These are phyloP conservation scores for Suillus paluster DNA, from an alignment of 768 basidiomycete species.

Conservation along the genomic window DNA sequence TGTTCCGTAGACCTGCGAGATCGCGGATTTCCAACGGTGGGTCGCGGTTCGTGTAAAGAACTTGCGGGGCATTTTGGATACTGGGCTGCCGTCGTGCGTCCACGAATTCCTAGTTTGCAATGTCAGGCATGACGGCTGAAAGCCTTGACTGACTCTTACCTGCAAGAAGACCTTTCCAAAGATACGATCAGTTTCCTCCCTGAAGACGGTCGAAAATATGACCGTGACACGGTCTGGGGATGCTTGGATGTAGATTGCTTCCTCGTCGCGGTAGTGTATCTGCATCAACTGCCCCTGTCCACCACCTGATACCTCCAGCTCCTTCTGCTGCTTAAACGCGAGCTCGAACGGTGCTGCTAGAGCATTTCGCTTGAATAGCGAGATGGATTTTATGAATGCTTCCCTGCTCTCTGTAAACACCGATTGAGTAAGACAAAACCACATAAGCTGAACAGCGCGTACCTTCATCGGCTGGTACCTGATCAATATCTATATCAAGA, in stretches of 20 bases:
- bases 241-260: slow-evolving; percentile 95
- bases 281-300: slow-evolving; percentile 85
- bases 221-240: slow-evolving; percentile 95
- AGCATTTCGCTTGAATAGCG: slow-evolving; percentile 90
- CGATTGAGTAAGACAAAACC: slow-evolving; percentile 14
- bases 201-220: slow-evolving; percentile 95
- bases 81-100: slow-evolving; percentile 94
- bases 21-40: slow-evolving; percentile 97
- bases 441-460: slow-evolving; percentile 23
- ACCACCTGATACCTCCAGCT: slow-evolving; percentile 73
- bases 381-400: slow-evolving; percentile 77
- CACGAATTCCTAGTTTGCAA: slow-evolving; percentile 84
- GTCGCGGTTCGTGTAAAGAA: slow-evolving; percentile 91
- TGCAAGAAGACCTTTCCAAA: slow-evolving; percentile 99
- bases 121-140: slow-evolving; percentile 14
- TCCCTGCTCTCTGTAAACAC: slow-evolving; percentile 69
- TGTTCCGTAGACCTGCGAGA: slow-evolving; percentile 75
- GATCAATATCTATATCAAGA: slow-evolving; percentile 85
- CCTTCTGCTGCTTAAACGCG: slow-evolving; percentile 83
- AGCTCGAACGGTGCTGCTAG: slow-evolving; percentile 93
- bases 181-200: slow-evolving; percentile 96
- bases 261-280: slow-evolving; percentile 94
- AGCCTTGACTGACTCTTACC: slow-evolving; percentile 60
- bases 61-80: slow-evolving; percentile 97
- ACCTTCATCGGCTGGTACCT: slow-evolving; percentile 84